Conservation (phyloP, 2,329 filamentous ascomycete species). For the Phaeosphaeriaceae sp. region DNA sequence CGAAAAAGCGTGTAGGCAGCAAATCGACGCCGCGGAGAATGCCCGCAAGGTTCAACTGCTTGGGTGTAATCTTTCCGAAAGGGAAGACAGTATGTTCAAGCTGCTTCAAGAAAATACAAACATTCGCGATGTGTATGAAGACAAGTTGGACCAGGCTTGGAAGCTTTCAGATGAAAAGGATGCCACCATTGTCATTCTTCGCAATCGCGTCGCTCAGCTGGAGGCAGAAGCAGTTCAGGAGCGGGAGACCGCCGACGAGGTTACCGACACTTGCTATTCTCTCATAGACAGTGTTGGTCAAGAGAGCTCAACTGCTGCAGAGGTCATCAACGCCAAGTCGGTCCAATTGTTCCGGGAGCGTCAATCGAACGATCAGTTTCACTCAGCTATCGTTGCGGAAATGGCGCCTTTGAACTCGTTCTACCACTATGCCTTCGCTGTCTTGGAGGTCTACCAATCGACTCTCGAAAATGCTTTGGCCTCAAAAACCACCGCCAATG, state of each 20-base stretch:
- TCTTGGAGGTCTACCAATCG: constrained; percentile 14
- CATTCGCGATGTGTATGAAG: constrained; percentile 8
- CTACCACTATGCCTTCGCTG: constrained; percentile 5
- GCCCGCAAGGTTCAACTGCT: constrained; percentile 15
- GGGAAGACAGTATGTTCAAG: constrained; percentile 10
- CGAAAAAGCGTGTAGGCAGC: constrained; percentile 3
- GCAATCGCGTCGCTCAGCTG: neutral
- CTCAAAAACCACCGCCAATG: neutral
- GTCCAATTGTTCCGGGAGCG: neutral
- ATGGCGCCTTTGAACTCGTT: constrained; percentile 17
- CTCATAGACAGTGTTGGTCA: constrained; percentile 17
- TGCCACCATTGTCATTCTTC: constrained; percentile 4
- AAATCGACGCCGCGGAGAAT: constrained; percentile 4
- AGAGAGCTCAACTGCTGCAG: neutral
- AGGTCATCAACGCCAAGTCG: constrained; percentile 2
- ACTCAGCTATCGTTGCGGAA: constrained; percentile 15
- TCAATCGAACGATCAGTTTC: constrained; percentile 7
- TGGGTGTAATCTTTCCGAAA: constrained; percentile 11
- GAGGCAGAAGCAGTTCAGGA: constrained; percentile 1
- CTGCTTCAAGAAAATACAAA: constrained; percentile 18
- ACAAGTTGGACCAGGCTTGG: constrained; percentile 8
- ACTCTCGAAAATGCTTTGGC: constrained; percentile 12
- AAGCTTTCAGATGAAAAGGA: constrained; percentile 6
- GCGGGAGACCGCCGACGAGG: constrained; percentile 5
- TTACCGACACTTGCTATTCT: constrained; percentile 9